Evolutionary conservation across 2,329 filamentous ascomycete species (phyloP), one percentile per base, ranked within the genome.

Genomic region (Aschersonia sp.): DNA sequence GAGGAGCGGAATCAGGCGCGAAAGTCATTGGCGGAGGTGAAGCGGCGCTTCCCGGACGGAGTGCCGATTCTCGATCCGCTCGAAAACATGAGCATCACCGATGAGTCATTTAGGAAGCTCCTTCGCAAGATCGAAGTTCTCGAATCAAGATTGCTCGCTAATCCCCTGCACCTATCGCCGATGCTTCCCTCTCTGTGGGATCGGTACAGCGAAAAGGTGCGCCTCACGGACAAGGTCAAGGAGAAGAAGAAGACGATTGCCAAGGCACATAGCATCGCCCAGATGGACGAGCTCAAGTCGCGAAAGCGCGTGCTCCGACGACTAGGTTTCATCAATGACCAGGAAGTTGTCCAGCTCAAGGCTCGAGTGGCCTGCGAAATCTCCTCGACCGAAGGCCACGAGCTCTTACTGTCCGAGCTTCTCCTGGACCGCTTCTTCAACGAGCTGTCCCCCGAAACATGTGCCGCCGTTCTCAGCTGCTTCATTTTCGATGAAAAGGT

Each of bases 381-480:
- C 54, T 95, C 87, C 52, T 95, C 90, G 0, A 83, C 78, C 2
- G 79, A 83, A 55, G 92, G 90, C 37, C 92, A 98, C 59, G 94
- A 98, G 63, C 73, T 98, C 41, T 81, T 98, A 53, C 76, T 98
- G 5, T 88, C 86, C 10, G 92, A 98, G 65, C 73, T 98, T 31
- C 76, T 98, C 1, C 97, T 98, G 66, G 94, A 97, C 64, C 80
- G 89, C 40, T 97, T 95, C 74, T 98, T 98, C 76, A 98, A 97
- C 62, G 89, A 95, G 60, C 71, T 97, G 42, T 81, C 81, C 0
- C 88, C 92, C 0, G 90, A 97, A 63, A 77, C 90, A 54, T 86
- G 83, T 56, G 92, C 92, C 1, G 78, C 90, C 0, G 79, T 89
- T 5, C 74, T 98, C 50, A 94, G 87, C 57, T 89, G 87, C 59